These are phyloP conservation scores for Schizophyllum commune DNA, from an alignment of 1,284 basidiomycete genomes.

Conservation along the genomic window DNA sequence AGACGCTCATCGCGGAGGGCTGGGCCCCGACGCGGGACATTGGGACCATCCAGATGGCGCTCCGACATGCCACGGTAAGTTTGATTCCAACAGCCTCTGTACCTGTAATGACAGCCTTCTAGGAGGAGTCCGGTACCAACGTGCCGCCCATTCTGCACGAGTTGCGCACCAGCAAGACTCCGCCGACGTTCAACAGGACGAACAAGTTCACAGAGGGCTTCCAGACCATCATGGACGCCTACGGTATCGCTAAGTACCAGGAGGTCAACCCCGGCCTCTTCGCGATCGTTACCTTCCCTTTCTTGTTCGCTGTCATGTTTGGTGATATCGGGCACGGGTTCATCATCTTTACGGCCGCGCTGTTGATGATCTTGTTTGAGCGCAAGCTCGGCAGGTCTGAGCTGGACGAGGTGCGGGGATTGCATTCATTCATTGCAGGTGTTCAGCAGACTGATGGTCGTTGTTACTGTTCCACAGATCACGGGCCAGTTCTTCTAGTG, in stretches of 20 bases:
- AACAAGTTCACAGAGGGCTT: constrained; percentile 98
- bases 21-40: constrained; percentile 97
- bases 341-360: constrained; percentile 73
- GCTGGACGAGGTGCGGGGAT: constrained; percentile 64
- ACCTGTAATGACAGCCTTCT: constrained; percentile 5
- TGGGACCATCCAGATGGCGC: constrained; percentile 77
- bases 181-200: constrained; percentile 92
- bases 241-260: constrained; percentile 92
- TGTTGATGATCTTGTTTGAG: constrained; percentile 85
- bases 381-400: constrained; percentile 70
- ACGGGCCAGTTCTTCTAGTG: constrained; percentile 89
- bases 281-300: constrained; percentile 93
- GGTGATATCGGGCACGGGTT: constrained; percentile 97
- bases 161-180: constrained; percentile 83
- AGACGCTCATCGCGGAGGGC: constrained; percentile 95
- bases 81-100: constrained; percentile 2
- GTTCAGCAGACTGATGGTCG: background rate
- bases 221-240: constrained; percentile 97
- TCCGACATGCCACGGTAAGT: constrained; percentile 85
- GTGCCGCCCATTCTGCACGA: constrained; percentile 92
- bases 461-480: constrained; percentile 44
- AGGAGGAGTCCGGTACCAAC: constrained; percentile 91
- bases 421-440: background rate
- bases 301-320: constrained; percentile 99
- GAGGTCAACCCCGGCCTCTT: constrained; percentile 97